phyloP scores from a whole-genome alignment of 1,284 basidiomycete species.

The Ganoderma resinaceum region DNA sequence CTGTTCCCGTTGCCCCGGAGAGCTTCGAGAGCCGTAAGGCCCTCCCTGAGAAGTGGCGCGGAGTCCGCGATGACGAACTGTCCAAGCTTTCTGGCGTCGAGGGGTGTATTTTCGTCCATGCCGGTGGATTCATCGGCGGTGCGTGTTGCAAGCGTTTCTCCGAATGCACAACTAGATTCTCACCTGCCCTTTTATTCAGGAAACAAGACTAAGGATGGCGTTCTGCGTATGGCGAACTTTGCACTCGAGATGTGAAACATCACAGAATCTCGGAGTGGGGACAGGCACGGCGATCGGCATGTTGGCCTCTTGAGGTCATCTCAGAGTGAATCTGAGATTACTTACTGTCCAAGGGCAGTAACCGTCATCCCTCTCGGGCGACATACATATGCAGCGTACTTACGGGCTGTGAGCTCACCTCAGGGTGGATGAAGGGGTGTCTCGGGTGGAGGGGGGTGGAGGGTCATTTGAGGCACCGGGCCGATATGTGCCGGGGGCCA shows the following conservation, averaged over 20 bases:
- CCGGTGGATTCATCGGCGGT: slow-evolving; percentile 96
- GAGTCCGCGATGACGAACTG: slow-evolving; percentile 86
- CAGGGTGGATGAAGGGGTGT: background rate
- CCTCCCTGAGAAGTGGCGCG: slow-evolving; percentile 93
- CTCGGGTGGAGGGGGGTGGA: background rate
- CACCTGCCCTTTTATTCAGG: slow-evolving; percentile 55
- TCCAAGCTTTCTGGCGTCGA: slow-evolving; percentile 80
- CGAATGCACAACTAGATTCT: background rate
- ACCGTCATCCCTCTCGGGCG: background rate
- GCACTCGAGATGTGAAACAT: slow-evolving; percentile 59
- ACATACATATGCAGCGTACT: background rate
- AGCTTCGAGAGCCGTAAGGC: slow-evolving; percentile 93
- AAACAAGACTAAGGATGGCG: slow-evolving; percentile 92
- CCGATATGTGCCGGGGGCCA: slow-evolving; percentile 2
- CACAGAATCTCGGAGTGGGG: background rate
- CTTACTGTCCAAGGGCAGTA: background rate
- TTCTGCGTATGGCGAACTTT: slow-evolving; percentile 79
- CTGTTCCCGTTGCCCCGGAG: slow-evolving; percentile 84
- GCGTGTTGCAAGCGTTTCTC: slow-evolving; percentile 36
- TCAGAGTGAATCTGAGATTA: background rate
- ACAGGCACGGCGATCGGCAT: no score
- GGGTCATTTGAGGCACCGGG: background rate
- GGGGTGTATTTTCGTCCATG: slow-evolving; percentile 92
- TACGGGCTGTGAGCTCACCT: no score
- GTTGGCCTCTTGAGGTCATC: background rate